A percentile compares a stretch with the other conserved stretches of the same genome.
Conservation (phyloP, 1,139 yeast genomes). For the Hanseniaspora gamundiae region DNA sequence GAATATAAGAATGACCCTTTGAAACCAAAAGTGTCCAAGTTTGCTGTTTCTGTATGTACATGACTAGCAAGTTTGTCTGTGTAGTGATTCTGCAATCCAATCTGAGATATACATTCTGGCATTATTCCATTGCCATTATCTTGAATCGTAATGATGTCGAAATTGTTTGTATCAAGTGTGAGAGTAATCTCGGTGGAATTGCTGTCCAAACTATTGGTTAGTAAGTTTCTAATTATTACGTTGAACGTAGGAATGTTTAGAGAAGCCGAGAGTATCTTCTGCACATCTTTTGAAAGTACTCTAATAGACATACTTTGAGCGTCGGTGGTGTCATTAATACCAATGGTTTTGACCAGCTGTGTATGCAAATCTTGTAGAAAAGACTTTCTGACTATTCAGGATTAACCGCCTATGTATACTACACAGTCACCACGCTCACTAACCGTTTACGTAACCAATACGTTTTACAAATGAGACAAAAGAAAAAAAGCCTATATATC, state of each 20-base stretch:
- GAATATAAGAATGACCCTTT: background rate
- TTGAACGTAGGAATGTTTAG: background rate
- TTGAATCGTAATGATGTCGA: background rate
- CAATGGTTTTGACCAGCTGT: too few relatives aligned
- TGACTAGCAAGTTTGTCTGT: background rate
- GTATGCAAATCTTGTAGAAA: too few relatives aligned
- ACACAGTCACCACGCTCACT: too few relatives aligned
- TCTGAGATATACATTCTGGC: background rate
- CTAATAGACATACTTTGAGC: background rate
- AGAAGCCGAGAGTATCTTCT: background rate
- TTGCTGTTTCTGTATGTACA: background rate
- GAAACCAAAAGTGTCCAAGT: background rate
- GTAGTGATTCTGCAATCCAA: background rate
- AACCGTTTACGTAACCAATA: too few relatives aligned
- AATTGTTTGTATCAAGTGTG: background rate
- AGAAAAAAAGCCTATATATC: too few relatives aligned
- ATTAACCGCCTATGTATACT: too few relatives aligned
- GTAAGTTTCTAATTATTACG: background rate
- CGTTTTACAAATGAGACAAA: too few relatives aligned
- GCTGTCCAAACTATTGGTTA: background rate
- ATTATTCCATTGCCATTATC: slow-evolving; percentile 1
- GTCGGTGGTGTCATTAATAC: background rate
- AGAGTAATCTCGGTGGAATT: background rate
- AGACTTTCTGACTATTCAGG: too few relatives aligned
- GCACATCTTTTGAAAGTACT: background rate